A percentile compares a stretch with the other conserved stretches of the same genome.
These are phyloP conservation scores for Aspergillus sergii DNA, from an alignment of 2,329 filamentous ascomycete species.

Conservation along the genomic window DNA sequence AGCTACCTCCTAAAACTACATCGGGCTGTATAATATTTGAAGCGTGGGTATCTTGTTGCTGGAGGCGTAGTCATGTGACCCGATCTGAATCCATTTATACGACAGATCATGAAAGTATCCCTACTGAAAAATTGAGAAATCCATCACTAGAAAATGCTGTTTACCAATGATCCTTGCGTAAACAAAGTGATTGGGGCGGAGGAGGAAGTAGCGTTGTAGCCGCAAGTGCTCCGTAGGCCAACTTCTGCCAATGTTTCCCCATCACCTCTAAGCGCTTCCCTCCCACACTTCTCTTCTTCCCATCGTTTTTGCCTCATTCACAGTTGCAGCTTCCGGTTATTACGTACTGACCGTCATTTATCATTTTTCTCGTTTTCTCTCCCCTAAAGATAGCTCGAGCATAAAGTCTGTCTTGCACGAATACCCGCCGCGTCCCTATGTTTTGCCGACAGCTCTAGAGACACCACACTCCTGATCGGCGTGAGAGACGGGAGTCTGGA, in stretches of 20 bases:
- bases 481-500: constrained; percentile 18
- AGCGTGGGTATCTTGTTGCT: not conserved
- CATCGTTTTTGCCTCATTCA: constrained; percentile 12
- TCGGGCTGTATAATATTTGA: not conserved
- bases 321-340: not conserved
- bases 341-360: not conserved
- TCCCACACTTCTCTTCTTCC: constrained; percentile 16
- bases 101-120: not conserved
- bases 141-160: not conserved
- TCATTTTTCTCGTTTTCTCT: constrained; percentile 1
- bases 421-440: not conserved
- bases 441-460: constrained; percentile 11
- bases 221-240: constrained; percentile 1
- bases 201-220: not conserved
- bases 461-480: constrained; percentile 11
- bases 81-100: not conserved
- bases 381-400: not conserved
- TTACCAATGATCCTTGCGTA: not conserved
- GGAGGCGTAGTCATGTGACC: not conserved
- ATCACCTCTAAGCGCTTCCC: constrained; percentile 15
- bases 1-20: not conserved
- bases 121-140: not conserved
- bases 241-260: constrained; percentile 5
- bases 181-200: not conserved
- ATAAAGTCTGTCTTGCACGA: not conserved